Evolutionary conservation across 1,284 basidiomycete species (phyloP).

Genomic region (Cutaneotrichosporon cutaneum): DNA sequence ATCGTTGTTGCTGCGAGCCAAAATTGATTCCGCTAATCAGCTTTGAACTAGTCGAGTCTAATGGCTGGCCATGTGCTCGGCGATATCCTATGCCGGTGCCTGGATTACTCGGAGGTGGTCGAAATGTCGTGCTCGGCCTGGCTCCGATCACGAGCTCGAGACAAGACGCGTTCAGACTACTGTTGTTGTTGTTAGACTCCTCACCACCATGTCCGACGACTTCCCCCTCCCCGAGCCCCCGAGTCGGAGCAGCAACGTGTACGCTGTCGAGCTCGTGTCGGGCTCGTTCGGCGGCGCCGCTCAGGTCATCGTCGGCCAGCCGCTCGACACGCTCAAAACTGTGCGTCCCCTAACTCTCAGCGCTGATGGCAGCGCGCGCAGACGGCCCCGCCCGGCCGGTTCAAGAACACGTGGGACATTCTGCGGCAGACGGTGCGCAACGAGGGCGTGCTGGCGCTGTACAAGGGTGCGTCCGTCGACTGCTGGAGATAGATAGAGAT

Average conservation of each 20-base stretch:
- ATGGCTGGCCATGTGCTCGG: neutral
- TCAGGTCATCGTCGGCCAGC: constrained; percentile 75
- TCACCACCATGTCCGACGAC: constrained; percentile 19
- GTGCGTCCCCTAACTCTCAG: constrained; percentile 23
- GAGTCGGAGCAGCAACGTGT: constrained; percentile 38
- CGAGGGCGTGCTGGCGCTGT: constrained; percentile 84
- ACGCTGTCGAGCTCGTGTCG: constrained; percentile 51
- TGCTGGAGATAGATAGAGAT: too few species aligned
- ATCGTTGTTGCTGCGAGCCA: neutral
- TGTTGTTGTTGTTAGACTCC: neutral
- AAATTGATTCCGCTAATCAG: neutral
- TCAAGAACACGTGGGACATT: constrained; percentile 93
- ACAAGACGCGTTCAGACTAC: neutral
- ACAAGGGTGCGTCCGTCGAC: constrained; percentile 74
- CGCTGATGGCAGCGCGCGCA: constrained; percentile 50
- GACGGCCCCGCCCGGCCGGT: constrained; percentile 54
- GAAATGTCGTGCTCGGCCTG: constrained; percentile 8
- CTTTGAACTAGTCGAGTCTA: neutral
- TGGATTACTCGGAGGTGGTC: neutral
- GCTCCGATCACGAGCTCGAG: neutral
- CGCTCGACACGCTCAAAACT: constrained; percentile 76
- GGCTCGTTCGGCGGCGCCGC: constrained; percentile 54
- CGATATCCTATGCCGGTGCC: constrained; percentile 7
- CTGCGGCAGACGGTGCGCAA: constrained; percentile 73
- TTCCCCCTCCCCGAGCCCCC: constrained; percentile 38